A percentile compares a stretch with the other conserved stretches of the same genome.
These are phyloP conservation scores for Blumeria hordei DNA, from an alignment of 2,329 filamentous ascomycete genomes.

Conservation along the genomic window DNA sequence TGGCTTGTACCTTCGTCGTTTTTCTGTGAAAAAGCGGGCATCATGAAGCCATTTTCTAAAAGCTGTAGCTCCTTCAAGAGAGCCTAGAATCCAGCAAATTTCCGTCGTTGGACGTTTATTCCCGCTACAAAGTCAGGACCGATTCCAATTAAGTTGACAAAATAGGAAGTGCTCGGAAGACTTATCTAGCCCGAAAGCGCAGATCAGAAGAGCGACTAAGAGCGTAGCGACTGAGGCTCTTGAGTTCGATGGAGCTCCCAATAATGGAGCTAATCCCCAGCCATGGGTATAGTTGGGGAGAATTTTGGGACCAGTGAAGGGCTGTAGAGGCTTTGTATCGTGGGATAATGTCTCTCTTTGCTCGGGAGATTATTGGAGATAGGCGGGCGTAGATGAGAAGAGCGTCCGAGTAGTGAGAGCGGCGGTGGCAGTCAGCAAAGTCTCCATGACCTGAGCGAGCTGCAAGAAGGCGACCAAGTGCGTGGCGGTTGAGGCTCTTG, in stretches of 20 bases:
- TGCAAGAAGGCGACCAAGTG: too few species aligned
- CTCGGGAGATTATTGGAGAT: too few species aligned
- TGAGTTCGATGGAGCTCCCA: neutral
- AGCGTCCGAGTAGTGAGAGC: too few species aligned
- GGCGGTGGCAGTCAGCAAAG: too few species aligned
- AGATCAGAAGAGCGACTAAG: neutral
- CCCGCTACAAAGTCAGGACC: neutral
- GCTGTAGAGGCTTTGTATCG: neutral
- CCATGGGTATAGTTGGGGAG: neutral
- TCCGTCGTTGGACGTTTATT: neutral
- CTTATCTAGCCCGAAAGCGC: neutral
- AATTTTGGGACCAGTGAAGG: neutral
- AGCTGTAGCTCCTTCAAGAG: neutral
- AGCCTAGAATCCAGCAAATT: neutral
- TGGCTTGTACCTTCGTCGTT: too few species aligned
- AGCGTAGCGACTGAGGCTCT: neutral
- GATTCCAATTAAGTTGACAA: neutral
- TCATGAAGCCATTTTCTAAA: neutral
- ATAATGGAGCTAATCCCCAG: neutral
- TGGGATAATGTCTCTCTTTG: neutral
- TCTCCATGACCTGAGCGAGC: too few species aligned
- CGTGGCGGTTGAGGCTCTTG: too few species aligned
- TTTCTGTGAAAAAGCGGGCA: too few species aligned
- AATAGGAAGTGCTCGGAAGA: neutral
- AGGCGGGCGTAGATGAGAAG: too few species aligned